phyloP scores from a whole-genome alignment of 164 flowering plant species.

The Platanus orientalis region DNA sequence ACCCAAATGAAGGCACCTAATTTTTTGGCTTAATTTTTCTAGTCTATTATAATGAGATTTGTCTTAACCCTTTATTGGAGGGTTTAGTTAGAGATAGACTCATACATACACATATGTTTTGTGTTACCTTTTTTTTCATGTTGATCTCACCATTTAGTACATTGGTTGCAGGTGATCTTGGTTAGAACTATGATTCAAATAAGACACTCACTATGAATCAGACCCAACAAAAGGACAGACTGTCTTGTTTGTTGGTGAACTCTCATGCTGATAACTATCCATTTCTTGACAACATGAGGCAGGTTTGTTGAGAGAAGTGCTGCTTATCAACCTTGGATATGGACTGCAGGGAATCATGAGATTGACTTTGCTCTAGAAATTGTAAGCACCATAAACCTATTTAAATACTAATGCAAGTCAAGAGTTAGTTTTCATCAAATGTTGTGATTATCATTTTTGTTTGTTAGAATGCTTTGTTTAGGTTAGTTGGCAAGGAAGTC shows the following conservation, averaged over 20 bases:
- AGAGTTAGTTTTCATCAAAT: no score
- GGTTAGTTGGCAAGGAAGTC: no score
- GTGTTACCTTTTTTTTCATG: background rate
- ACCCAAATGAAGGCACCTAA: no score
- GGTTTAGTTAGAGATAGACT: no score
- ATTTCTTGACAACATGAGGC: conserved; percentile 72
- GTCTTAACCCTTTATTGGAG: no score
- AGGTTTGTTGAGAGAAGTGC: conserved; percentile 66
- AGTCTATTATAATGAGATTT: no score
- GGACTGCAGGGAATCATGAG: conserved; percentile 90
- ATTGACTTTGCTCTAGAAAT: conserved; percentile 60
- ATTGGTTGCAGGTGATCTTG: conserved; percentile 65
- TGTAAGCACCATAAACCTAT: conserved; percentile 27
- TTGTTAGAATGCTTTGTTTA: no score
- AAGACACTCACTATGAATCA: conserved; percentile 61
- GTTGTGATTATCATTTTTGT: no score
- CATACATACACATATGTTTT: no score
- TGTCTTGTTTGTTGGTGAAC: conserved; percentile 64
- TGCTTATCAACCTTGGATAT: conserved; percentile 93
- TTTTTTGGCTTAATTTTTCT: no score
- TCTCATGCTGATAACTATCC: conserved; percentile 77
- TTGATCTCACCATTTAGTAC: conserved; percentile 1
- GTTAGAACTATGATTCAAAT: conserved; percentile 71
- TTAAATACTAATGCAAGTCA: background rate
- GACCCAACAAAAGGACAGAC: conserved; percentile 57